These are phyloP conservation scores for Lentinus polychrous DNA, from an alignment of 1,284 basidiomycete genomes.

Conservation along the genomic window DNA sequence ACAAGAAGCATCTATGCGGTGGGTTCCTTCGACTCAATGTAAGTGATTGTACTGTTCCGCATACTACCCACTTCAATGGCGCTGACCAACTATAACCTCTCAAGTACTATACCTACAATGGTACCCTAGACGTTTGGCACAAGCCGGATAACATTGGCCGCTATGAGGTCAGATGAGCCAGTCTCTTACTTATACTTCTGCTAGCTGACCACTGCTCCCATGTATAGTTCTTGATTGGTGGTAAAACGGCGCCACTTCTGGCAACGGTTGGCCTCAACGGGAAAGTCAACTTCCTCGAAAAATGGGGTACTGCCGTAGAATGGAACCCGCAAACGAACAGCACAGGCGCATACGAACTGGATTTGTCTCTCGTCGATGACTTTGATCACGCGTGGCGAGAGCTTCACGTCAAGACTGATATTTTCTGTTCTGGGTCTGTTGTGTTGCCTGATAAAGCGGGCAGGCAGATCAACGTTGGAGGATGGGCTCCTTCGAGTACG, in stretches of 20 bases:
- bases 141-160: slow-evolving; percentile 53
- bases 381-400: slow-evolving; percentile 57
- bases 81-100: neutral
- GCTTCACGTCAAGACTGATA: slow-evolving; percentile 68
- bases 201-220: neutral
- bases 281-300: slow-evolving; percentile 74
- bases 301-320: slow-evolving; percentile 36
- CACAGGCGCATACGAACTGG: slow-evolving; percentile 73
- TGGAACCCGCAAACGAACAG: slow-evolving; percentile 44
- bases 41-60: slow-evolving; percentile 4
- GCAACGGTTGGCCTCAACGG: slow-evolving; percentile 71
- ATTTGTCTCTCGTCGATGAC: slow-evolving; percentile 47
- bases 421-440: slow-evolving; percentile 68
- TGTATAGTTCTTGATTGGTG: slow-evolving; percentile 49
- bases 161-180: slow-evolving; percentile 46
- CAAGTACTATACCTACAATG: slow-evolving; percentile 59
- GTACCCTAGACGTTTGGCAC: slow-evolving; percentile 52
- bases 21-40: slow-evolving; percentile 32
- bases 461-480: slow-evolving; percentile 64
- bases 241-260: slow-evolving; percentile 63
- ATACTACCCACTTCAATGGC: no score
- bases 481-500: slow-evolving; percentile 57
- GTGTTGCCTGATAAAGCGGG: slow-evolving; percentile 67
- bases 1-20: slow-evolving; percentile 60
- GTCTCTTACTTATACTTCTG: neutral